Percentiles rank a stretch among this genome's conserved stretches.
These are phyloP conservation scores for Sporisorium graminicola DNA, from an alignment of 1,284 basidiomycete species.

Conservation along the genomic window DNA sequence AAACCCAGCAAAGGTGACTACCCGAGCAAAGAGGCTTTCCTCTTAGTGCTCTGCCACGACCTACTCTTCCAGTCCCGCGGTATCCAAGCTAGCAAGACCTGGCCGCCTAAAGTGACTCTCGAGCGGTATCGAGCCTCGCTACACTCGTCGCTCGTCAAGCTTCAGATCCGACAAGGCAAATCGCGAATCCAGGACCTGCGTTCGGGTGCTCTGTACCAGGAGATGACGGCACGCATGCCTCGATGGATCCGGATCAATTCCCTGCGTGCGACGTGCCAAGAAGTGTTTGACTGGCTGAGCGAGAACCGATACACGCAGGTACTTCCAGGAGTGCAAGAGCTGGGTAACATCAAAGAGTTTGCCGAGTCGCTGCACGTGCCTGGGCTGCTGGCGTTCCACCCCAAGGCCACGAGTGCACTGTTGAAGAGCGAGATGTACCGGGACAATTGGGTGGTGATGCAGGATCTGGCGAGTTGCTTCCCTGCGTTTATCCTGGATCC, in stretches of 20 bases:
- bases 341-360: conserved; percentile 59
- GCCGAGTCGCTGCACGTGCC: conserved; percentile 76
- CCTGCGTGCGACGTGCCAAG: conserved; percentile 56
- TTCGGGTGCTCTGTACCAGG: conserved; percentile 48
- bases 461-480: conserved; percentile 98
- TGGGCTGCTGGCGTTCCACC: conserved; percentile 82
- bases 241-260: conserved; percentile 66
- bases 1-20: conserved; percentile 4
- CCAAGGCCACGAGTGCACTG: conserved; percentile 68
- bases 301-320: conserved; percentile 60
- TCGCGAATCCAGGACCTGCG: conserved; percentile 54
- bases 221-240: conserved; percentile 55
- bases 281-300: conserved; percentile 76
- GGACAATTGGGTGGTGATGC: conserved; percentile 86
- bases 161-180: conserved; percentile 76
- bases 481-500: conserved; percentile 79
- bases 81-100: conserved; percentile 59
- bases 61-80: conserved; percentile 57
- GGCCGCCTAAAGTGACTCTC: conserved; percentile 59
- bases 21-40: conserved; percentile 42
- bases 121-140: conserved; percentile 86
- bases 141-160: conserved; percentile 82
- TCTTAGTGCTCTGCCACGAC: conserved; percentile 65
- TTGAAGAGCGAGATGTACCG: conserved; percentile 73
- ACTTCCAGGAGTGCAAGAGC: conserved; percentile 18